A percentile compares a stretch with the other conserved stretches of the same genome.
Evolutionary conservation across 768 basidiomycete species (phyloP).

Genomic region (Boletus insuetus): DNA sequence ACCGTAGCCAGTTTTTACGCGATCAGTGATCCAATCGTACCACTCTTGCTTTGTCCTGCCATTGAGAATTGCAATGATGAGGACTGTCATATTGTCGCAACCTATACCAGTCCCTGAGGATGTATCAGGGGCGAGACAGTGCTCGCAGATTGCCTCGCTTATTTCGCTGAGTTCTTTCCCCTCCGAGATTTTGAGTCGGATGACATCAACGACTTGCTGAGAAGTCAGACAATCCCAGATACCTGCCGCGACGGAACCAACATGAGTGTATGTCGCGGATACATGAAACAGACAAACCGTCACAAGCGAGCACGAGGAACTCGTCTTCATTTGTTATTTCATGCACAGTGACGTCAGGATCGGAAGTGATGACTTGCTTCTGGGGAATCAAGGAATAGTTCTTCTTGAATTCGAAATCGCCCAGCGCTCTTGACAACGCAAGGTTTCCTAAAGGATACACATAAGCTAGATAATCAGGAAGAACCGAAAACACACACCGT

Average conservation of each 20-base stretch:
- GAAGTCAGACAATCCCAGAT: slow-evolving; percentile 98
- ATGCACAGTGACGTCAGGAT: slow-evolving; percentile 89
- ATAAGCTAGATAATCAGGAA: background rate
- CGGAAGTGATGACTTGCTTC: slow-evolving; percentile 89
- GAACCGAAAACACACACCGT: slow-evolving; percentile 54
- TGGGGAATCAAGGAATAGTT: slow-evolving; percentile 79
- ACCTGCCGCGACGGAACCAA: slow-evolving; percentile 45
- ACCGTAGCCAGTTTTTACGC: slow-evolving; percentile 74
- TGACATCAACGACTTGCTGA: slow-evolving; percentile 88
- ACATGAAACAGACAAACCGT: slow-evolving; percentile 57
- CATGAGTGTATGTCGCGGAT: background rate
- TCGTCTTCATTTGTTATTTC: slow-evolving; percentile 87
- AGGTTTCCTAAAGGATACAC: slow-evolving; percentile 68
- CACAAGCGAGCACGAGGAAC: slow-evolving; percentile 95
- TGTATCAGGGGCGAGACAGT: slow-evolving; percentile 92
- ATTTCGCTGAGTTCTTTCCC: slow-evolving; percentile 80
- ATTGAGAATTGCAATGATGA: slow-evolving; percentile 84
- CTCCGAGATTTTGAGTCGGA: slow-evolving; percentile 77
- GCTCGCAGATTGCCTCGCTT: slow-evolving; percentile 85
- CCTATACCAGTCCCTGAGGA: slow-evolving; percentile 90
- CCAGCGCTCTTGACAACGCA: slow-evolving; percentile 90
- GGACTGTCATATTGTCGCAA: slow-evolving; percentile 98
- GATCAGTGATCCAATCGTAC: slow-evolving; percentile 84
- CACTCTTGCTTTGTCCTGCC: slow-evolving; percentile 90
- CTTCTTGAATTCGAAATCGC: slow-evolving; percentile 99